phyloP scores from a whole-genome alignment of 768 basidiomycete species.

The Mycena filopes region DNA sequence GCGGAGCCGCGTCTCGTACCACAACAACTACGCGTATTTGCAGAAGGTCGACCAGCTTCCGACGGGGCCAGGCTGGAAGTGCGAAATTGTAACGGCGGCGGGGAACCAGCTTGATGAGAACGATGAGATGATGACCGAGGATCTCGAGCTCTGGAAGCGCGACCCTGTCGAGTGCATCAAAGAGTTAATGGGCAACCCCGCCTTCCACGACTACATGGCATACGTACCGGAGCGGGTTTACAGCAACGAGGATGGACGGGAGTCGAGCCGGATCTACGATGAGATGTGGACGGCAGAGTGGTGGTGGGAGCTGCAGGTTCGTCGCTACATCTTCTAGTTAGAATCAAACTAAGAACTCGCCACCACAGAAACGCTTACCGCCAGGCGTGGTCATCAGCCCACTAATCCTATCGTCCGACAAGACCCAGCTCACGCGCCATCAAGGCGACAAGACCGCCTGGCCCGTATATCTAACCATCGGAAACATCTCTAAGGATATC shows the following conservation, averaged over 20 bases:
- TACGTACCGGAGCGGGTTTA: conserved; percentile 39
- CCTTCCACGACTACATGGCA: conserved; percentile 34
- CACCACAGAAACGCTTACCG: conserved; percentile 13
- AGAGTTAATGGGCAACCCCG: conserved; percentile 18
- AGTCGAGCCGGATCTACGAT: conserved; percentile 21
- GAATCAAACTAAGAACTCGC: no score
- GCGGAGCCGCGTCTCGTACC: neutral
- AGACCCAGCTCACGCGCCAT: conserved; percentile 37
- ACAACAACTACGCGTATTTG: conserved; percentile 25
- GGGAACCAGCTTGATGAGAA: conserved; percentile 28
- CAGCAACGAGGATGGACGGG: neutral
- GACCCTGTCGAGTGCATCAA: conserved; percentile 37
- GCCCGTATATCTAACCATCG: conserved; percentile 44
- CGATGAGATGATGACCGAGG: conserved; percentile 14
- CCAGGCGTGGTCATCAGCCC: conserved; percentile 32
- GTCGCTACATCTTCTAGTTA: neutral
- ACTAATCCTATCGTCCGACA: conserved; percentile 46
- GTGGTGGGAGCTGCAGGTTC: conserved; percentile 45
- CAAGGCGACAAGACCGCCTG: conserved; percentile 37
- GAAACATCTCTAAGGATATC: conserved; percentile 38
- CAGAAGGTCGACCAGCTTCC: conserved; percentile 37
- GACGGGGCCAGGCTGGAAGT: conserved; percentile 34
- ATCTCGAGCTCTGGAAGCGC: conserved; percentile 20
- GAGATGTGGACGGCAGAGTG: conserved; percentile 42
- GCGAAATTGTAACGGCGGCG: conserved; percentile 30